Evolutionary conservation across 768 basidiomycete species (phyloP).

Genomic region (Favolaschia claudopus): DNA sequence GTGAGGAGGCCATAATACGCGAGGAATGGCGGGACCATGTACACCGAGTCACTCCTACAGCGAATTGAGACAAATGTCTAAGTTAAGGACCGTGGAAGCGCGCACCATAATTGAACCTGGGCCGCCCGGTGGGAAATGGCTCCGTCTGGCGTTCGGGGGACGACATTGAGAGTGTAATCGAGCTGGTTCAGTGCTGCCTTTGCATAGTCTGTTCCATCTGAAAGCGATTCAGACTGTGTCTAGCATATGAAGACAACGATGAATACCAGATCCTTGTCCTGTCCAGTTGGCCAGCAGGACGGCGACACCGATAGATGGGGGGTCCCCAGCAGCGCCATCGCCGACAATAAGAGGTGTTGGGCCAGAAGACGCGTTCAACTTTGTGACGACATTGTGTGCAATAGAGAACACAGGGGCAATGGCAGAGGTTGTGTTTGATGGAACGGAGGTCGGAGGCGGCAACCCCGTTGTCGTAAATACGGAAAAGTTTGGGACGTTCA

Average conservation of each 20-base stretch:
- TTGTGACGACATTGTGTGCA: conserved; percentile 56
- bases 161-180: conserved; percentile 61
- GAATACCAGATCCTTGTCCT: conserved; percentile 13
- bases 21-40: conserved; percentile 88
- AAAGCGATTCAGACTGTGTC: not conserved
- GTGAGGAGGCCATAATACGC: conserved; percentile 81
- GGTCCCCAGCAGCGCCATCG: conserved; percentile 76
- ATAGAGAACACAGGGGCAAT: conserved; percentile 67
- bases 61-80: not conserved
- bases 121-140: conserved; percentile 81
- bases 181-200: conserved; percentile 73
- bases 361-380: conserved; percentile 46
- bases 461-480: conserved; percentile 46
- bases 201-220: conserved; percentile 60
- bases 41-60: conserved; percentile 78
- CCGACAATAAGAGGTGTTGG: conserved; percentile 66
- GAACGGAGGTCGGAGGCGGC: conserved; percentile 47
- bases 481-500: conserved; percentile 53
- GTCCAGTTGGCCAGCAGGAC: conserved; percentile 68
- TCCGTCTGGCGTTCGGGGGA: conserved; percentile 73
- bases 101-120: conserved; percentile 77
- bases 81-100: not conserved
- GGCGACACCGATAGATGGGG: conserved; percentile 77
- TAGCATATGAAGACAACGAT: not conserved
- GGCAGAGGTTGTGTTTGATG: conserved; percentile 38